A percentile compares a stretch with the other conserved stretches of the same genome.
phyloP scores from a whole-genome alignment of 2,329 filamentous ascomycete species.

The Ascochyta koolunga region DNA sequence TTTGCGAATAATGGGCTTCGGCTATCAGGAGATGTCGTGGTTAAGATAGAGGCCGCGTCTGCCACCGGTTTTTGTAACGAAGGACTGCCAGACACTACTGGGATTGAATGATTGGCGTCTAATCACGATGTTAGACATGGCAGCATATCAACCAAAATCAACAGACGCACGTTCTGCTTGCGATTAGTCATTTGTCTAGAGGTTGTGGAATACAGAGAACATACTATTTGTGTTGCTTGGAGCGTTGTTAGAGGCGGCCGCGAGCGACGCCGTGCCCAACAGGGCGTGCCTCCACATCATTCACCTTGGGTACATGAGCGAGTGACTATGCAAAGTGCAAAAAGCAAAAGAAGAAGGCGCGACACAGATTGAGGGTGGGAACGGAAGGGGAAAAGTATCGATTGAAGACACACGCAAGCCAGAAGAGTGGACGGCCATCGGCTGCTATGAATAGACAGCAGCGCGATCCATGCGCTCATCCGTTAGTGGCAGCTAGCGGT shows the following conservation, averaged over 20 bases:
- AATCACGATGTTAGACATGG: not conserved
- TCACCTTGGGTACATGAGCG: conserved; percentile 17
- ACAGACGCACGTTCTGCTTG: conserved; percentile 26
- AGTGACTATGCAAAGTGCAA: conserved; percentile 19
- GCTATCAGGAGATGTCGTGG: not conserved
- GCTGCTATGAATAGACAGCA: conserved; percentile 33
- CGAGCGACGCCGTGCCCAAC: conserved; percentile 22
- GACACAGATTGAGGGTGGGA: conserved; percentile 2
- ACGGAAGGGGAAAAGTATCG: conserved; percentile 6
- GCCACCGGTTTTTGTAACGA: not conserved
- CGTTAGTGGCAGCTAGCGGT: conserved; percentile 23
- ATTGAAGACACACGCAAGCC: conserved; percentile 4
- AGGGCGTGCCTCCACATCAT: conserved; percentile 34
- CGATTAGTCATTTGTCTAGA: not conserved
- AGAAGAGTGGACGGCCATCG: conserved; percentile 9
- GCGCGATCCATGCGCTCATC: conserved; percentile 32
- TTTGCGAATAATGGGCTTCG: not conserved
- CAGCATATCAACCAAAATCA: not conserved
- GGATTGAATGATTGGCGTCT: conserved; percentile 15
- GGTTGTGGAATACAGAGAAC: conserved; percentile 3
- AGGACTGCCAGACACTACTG: conserved; percentile 1
- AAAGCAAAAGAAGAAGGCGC: conserved; percentile 18
- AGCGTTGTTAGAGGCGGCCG: conserved; percentile 19
- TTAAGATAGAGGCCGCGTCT: conserved; percentile 2
- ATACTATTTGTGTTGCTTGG: conserved; percentile 24